Percentiles rank a stretch among this genome's conserved stretches.
Evolutionary conservation across 305 asterid species (phyloP).

Genomic region (Coffea humblotiana): DNA sequence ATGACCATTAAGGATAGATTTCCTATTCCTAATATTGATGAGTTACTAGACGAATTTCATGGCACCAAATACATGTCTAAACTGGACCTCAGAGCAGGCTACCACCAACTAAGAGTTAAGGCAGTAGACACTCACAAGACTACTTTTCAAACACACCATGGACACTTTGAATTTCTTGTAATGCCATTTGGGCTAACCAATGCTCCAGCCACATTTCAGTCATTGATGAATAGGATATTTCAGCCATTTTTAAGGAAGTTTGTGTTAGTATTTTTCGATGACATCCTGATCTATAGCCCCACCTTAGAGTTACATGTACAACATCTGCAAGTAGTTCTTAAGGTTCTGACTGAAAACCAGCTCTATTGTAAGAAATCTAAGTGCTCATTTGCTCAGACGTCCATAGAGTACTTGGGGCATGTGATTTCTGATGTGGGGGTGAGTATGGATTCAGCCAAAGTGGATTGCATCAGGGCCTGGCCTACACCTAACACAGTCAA

Average conservation of each 20-base stretch:
- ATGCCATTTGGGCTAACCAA: neutral
- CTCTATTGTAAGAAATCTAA: neutral
- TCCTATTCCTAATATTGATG: too few relatives aligned
- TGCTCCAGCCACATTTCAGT: neutral
- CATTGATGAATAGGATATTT: neutral
- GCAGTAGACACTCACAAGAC: neutral
- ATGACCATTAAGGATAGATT: too few relatives aligned
- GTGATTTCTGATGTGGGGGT: neutral
- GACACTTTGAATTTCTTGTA: neutral
- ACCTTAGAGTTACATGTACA: rapidly evolving
- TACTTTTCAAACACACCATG: neutral
- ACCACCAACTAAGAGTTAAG: neutral
- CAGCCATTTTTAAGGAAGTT: neutral
- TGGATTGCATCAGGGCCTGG: too few relatives aligned
- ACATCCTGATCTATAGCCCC: neutral
- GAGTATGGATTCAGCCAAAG: rapidly evolving
- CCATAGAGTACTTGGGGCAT: neutral
- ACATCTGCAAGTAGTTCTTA: neutral
- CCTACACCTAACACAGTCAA: too few relatives aligned
- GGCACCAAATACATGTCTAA: too few relatives aligned
- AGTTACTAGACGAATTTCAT: too few relatives aligned
- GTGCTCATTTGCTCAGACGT: neutral
- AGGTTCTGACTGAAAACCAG: rapidly evolving
- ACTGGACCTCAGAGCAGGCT: neutral
- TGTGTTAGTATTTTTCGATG: neutral